A percentile compares a stretch with the other conserved stretches of the same genome.
These are phyloP conservation scores for Cadophora malorum DNA, from an alignment of 2,329 filamentous ascomycete genomes.

Conservation along the genomic window DNA sequence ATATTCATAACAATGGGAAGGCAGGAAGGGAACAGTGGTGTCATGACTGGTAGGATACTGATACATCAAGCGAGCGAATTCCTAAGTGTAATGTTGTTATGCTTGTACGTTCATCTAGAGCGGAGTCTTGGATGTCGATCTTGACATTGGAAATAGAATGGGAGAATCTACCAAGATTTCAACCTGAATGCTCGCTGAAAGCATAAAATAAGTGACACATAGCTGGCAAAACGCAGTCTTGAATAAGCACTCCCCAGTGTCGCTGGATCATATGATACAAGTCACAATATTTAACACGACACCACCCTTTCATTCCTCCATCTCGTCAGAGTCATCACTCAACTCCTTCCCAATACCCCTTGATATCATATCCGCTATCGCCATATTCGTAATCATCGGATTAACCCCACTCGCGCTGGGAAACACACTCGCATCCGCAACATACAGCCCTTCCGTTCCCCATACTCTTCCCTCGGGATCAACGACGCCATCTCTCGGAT, in stretches of 20 bases:
- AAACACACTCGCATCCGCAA: slow-evolving; percentile 78
- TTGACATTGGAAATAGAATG: too few species aligned
- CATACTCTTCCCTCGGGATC: slow-evolving; percentile 66
- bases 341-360: slow-evolving; percentile 60
- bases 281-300: background rate
- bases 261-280: background rate
- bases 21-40: background rate
- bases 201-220: too few species aligned
- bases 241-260: background rate
- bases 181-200: too few species aligned
- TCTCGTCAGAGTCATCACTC: slow-evolving; percentile 23
- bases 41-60: too few species aligned
- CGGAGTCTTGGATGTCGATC: background rate
- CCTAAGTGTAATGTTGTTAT: background rate
- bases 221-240: background rate
- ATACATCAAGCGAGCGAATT: too few species aligned
- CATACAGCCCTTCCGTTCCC: slow-evolving; percentile 69
- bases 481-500: slow-evolving; percentile 59
- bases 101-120: background rate
- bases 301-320: background rate
- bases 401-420: slow-evolving; percentile 81
- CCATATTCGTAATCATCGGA: slow-evolving; percentile 82
- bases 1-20: background rate
- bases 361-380: slow-evolving; percentile 70
- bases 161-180: too few species aligned